A percentile compares a stretch with the other conserved stretches of the same genome.
Conservation (phyloP, 768 basidiomycete species). For the Filobasidium floriforme region DNA sequence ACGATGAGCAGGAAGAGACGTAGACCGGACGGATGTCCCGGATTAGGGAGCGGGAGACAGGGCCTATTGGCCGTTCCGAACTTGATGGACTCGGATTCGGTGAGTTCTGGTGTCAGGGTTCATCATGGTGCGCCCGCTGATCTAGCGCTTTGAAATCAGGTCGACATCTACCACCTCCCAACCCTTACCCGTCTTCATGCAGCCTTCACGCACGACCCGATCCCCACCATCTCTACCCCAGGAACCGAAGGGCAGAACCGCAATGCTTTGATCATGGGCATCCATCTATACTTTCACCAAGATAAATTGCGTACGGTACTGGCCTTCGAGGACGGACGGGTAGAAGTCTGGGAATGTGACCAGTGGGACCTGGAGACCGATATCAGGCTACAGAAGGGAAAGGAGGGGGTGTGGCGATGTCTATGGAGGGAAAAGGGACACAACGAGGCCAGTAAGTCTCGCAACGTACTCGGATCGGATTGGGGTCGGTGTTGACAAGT, state of each 20-base stretch:
- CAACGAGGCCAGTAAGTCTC: conserved; percentile 46
- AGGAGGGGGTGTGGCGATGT: conserved; percentile 36
- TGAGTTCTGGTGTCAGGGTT: conserved; percentile 45
- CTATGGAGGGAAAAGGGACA: conserved; percentile 44
- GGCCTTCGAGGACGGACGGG: conserved; percentile 80
- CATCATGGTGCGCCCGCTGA: neutral
- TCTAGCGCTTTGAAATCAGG: conserved; percentile 49
- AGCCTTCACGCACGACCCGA: conserved; percentile 54
- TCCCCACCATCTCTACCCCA: neutral
- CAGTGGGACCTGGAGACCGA: conserved; percentile 18
- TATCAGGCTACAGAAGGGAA: conserved; percentile 11
- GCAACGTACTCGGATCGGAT: neutral
- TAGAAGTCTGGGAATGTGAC: conserved; percentile 52
- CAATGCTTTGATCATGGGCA: conserved; percentile 63
- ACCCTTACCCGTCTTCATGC: conserved; percentile 65
- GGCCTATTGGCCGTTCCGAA: conserved; percentile 71
- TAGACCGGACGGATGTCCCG: neutral
- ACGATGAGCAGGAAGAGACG: conserved; percentile 19
- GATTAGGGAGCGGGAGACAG: conserved; percentile 18
- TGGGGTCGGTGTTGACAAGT: conserved; percentile 28
- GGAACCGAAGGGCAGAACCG: conserved; percentile 50
- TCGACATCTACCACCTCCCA: conserved; percentile 79
- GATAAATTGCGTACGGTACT: conserved; percentile 55
- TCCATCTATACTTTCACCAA: conserved; percentile 56
- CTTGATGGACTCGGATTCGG: conserved; percentile 75